phyloP scores from a whole-genome alignment of 805 yeast genomes.

The Yamadazyma philogaea region DNA sequence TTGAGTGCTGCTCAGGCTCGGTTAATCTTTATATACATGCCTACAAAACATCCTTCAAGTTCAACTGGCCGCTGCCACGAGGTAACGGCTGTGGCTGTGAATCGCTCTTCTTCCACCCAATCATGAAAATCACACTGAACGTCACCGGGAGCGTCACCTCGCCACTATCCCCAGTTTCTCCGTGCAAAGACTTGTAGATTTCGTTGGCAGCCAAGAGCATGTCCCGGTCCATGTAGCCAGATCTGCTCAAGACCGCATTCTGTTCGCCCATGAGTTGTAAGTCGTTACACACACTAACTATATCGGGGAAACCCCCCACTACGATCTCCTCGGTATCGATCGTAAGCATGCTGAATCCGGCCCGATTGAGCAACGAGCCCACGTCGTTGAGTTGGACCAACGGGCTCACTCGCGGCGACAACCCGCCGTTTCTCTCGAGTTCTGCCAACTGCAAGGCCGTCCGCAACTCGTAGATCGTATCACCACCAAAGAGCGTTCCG shows the following conservation, averaged over 20 bases:
- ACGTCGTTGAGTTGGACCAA: conserved; percentile 75
- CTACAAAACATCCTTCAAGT: conserved; percentile 58
- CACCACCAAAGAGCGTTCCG: conserved; percentile 81
- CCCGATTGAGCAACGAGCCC: conserved; percentile 67
- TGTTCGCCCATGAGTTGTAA: conserved; percentile 82
- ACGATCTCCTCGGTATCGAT: conserved; percentile 81
- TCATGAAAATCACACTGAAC: conserved; percentile 73
- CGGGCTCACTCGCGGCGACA: conserved; percentile 79
- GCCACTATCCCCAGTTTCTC: conserved; percentile 50
- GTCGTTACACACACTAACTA: conserved; percentile 64
- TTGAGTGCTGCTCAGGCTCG: no score
- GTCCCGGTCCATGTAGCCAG: conserved; percentile 47
- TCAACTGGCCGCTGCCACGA: conserved; percentile 70
- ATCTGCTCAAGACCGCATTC: conserved; percentile 59
- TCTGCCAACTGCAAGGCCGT: conserved; percentile 81
- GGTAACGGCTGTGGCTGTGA: conserved; percentile 68
- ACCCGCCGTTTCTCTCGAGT: conserved; percentile 72
- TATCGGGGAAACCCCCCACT: conserved; percentile 71
- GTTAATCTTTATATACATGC: no score
- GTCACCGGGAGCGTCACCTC: conserved; percentile 67
- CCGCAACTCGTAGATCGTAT: conserved; percentile 77
- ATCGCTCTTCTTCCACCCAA: conserved; percentile 81
- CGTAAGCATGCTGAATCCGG: conserved; percentile 76
- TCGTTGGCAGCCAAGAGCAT: conserved; percentile 67
- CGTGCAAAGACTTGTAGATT: conserved; percentile 69